These are phyloP conservation scores for Dalbergia cultrata DNA, from an alignment of 306 rosid species.

Conservation along the genomic window DNA sequence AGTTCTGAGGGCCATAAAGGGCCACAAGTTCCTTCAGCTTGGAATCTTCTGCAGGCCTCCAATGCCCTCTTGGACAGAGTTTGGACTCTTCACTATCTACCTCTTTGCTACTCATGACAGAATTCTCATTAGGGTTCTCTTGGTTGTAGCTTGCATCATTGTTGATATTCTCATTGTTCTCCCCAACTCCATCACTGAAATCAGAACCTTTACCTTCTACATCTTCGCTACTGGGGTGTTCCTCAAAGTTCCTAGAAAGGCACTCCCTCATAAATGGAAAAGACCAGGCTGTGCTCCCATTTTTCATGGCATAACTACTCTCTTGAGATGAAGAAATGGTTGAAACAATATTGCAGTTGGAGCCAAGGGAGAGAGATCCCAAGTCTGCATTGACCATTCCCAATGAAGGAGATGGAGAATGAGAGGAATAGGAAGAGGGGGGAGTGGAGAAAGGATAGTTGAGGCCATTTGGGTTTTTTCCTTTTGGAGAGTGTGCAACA, in stretches of 20 bases:
- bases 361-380: slow-evolving; percentile 71
- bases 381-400: slow-evolving; percentile 65
- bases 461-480: slow-evolving; percentile 48
- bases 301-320: slow-evolving; percentile 38
- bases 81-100: slow-evolving; percentile 71
- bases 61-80: slow-evolving; percentile 94
- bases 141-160: slow-evolving; percentile 23
- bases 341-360: slow-evolving; percentile 55
- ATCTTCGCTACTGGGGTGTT: slow-evolving; percentile 42
- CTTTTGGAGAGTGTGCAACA: slow-evolving; percentile 48
- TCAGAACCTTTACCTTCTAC: slow-evolving; percentile 59
- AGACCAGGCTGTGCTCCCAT: slow-evolving; percentile 55
- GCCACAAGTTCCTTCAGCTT: slow-evolving; percentile 91
- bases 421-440: slow-evolving; percentile 1
- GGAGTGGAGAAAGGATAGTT: slow-evolving; percentile 32
- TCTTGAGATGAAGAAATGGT: slow-evolving; percentile 58
- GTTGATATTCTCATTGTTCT: slow-evolving; percentile 43
- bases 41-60: slow-evolving; percentile 97
- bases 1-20: slow-evolving; percentile 94
- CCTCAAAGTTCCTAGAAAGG: slow-evolving; percentile 56
- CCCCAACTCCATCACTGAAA: slow-evolving; percentile 53
- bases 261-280: slow-evolving; percentile 60
- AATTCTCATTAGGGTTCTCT: slow-evolving; percentile 55
- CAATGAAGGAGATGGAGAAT: slow-evolving; percentile 52
- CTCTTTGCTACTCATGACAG: slow-evolving; percentile 48